These are phyloP conservation scores for Trichoderma polysporum DNA, from an alignment of 2,329 filamentous ascomycete species.

Conservation along the genomic window DNA sequence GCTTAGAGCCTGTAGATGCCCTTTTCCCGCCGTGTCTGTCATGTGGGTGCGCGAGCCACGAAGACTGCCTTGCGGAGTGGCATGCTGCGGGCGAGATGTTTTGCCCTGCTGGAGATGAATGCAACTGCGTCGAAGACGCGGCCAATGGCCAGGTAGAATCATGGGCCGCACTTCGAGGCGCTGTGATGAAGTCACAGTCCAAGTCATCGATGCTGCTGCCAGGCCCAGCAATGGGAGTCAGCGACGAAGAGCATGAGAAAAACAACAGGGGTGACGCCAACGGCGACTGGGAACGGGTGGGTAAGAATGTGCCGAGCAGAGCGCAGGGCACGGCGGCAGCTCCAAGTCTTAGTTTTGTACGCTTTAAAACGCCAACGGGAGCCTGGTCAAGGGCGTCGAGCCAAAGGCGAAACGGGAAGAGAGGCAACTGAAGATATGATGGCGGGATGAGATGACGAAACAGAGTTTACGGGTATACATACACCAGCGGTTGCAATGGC, in stretches of 20 bases:
- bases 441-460: not conserved
- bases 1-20: conserved; percentile 58
- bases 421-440: not conserved
- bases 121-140: conserved; percentile 59
- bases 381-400: conserved; percentile 48
- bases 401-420: conserved; percentile 23
- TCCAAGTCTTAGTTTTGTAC: conserved; percentile 49
- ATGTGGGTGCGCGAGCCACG: conserved; percentile 63
- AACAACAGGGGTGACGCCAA: not conserved
- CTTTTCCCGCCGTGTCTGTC: conserved; percentile 61
- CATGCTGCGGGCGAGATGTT: conserved; percentile 54
- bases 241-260: conserved; percentile 32
- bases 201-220: conserved; percentile 32
- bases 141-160: conserved; percentile 58
- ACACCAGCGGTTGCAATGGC: not conserved
- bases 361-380: conserved; percentile 50
- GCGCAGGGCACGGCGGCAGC: conserved; percentile 27
- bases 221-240: conserved; percentile 30
- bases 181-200: conserved; percentile 36
- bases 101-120: conserved; percentile 65
- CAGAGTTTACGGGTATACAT: not conserved
- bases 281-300: conserved; percentile 32
- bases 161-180: conserved; percentile 51
- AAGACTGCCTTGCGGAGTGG: conserved; percentile 59
- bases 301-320: conserved; percentile 26